Evolutionary conservation across 345 rosid genomes (phyloP).

Genomic region (Salix purpurea): DNA sequence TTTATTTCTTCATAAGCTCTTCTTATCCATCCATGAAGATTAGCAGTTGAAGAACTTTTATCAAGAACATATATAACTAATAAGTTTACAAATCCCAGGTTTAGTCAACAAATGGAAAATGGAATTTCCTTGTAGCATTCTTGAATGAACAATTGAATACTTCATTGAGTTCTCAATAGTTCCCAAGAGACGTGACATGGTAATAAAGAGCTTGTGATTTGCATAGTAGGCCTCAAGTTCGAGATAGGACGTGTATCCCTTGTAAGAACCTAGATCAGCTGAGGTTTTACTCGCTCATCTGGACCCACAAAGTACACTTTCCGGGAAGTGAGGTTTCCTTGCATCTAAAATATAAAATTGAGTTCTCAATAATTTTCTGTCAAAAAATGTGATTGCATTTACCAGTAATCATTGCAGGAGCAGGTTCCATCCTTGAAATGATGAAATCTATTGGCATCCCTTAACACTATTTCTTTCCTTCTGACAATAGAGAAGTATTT

Average conservation of each 20-base stretch:
- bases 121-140: background rate
- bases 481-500: conserved; percentile 49
- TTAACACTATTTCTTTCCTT: conserved; percentile 60
- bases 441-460: conserved; percentile 74
- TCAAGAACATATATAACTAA: background rate
- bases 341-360: background rate
- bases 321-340: too few species aligned
- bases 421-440: conserved; percentile 69
- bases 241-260: too few species aligned
- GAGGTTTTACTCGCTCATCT: too few species aligned
- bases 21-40: too few species aligned
- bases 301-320: too few species aligned
- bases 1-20: too few species aligned
- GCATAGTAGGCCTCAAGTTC: too few species aligned
- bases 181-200: fast-evolving
- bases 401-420: conserved; percentile 81
- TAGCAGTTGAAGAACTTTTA: background rate
- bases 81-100: background rate
- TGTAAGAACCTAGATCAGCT: too few species aligned
- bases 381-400: background rate
- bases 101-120: background rate
- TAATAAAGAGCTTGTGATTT: too few species aligned
- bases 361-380: background rate
- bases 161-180: background rate
- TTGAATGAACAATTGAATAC: too few species aligned